Conservation (phyloP, 2,329 filamentous ascomycete species). For the Scytalidium lignicola region DNA sequence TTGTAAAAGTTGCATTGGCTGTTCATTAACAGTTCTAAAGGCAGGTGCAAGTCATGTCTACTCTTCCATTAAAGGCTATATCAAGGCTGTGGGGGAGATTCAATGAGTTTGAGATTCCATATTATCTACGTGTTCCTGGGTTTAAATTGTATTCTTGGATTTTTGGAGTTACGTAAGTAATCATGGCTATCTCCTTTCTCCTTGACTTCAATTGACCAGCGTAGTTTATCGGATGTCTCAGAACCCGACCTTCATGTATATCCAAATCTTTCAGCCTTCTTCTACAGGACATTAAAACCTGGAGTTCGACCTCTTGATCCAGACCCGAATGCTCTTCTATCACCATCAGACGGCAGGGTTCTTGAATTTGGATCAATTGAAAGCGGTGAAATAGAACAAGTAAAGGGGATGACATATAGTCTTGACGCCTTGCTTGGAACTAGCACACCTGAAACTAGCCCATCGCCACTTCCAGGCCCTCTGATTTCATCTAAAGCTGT, state of each 20-base stretch:
- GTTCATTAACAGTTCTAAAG: conserved; percentile 25
- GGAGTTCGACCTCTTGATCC: conserved; percentile 81
- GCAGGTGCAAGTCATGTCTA: conserved; percentile 72
- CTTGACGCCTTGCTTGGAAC: conserved; percentile 86
- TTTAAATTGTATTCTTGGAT: conserved; percentile 71
- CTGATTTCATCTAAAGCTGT: conserved; percentile 21
- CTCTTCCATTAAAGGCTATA: conserved; percentile 65
- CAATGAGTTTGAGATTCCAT: conserved; percentile 67
- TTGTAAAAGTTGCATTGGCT: not conserved
- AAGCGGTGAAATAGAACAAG: conserved; percentile 92
- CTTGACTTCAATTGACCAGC: conserved; percentile 11
- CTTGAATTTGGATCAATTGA: conserved; percentile 91
- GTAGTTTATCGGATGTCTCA: conserved; percentile 73
- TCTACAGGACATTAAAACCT: conserved; percentile 91
- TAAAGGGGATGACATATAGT: conserved; percentile 97
- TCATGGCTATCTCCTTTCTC: not conserved
- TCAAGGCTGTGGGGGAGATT: conserved; percentile 69
- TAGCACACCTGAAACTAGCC: conserved; percentile 41
- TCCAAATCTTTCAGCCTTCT: conserved; percentile 92
- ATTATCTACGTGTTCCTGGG: conserved; percentile 64
- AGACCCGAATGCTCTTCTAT: conserved; percentile 72
- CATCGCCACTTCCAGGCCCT: conserved; percentile 12
- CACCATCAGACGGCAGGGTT: conserved; percentile 84
- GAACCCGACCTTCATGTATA: conserved; percentile 86
- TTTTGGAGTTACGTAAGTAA: conserved; percentile 61